Evolutionary conservation across 2,329 filamentous ascomycete genomes (phyloP).

Genomic region (Xylaria sp.): DNA sequence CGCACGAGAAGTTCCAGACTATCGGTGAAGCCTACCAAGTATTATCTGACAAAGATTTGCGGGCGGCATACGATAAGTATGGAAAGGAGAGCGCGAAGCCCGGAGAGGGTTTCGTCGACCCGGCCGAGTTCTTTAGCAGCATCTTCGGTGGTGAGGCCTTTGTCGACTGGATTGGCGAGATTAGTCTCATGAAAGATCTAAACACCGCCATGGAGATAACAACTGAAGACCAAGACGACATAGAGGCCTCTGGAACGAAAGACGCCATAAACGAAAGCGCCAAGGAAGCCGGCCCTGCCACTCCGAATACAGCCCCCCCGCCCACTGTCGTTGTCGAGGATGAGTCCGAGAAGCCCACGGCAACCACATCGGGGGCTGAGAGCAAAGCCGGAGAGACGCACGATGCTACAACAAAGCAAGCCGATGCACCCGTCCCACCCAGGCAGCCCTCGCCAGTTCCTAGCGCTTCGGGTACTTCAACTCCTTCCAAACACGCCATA

Average conservation of each 20-base stretch:
- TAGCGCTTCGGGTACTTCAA: conserved; percentile 46
- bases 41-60: conserved; percentile 83
- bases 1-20: conserved; percentile 91
- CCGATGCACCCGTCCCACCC: conserved; percentile 38
- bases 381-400: conserved; percentile 31
- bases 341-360: conserved; percentile 37
- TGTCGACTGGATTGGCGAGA: conserved; percentile 95
- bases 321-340: conserved; percentile 39
- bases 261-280: conserved; percentile 62
- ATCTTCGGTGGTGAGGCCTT: conserved; percentile 98
- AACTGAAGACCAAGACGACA: conserved; percentile 69
- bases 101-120: conserved; percentile 90
- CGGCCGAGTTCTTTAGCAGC: conserved; percentile 95
- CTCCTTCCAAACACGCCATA: conserved; percentile 56
- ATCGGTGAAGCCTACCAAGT: conserved; percentile 80
- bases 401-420: conserved; percentile 35
- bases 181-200: conserved; percentile 97
- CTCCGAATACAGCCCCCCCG: conserved; percentile 5
- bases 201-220: conserved; percentile 99
- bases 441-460: conserved; percentile 50
- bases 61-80: conserved; percentile 93
- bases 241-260: conserved; percentile 62
- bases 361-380: conserved; percentile 41
- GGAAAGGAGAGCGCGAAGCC: conserved; percentile 95
- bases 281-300: conserved; percentile 42